These are phyloP conservation scores for Linderniella brevidens DNA, from an alignment of 257 asterid genomes.

Conservation along the genomic window DNA sequence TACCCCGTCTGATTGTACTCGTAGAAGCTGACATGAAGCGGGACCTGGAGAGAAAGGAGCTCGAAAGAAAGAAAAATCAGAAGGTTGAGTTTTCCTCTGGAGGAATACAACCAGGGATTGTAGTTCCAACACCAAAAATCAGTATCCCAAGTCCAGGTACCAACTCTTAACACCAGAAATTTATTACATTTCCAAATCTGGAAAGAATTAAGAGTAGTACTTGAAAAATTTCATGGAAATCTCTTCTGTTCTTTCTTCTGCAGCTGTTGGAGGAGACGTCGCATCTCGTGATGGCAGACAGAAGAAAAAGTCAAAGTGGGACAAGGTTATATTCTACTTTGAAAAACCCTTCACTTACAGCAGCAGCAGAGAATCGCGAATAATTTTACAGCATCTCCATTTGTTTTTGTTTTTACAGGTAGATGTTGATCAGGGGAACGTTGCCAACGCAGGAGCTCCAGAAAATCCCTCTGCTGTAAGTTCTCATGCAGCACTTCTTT, in stretches of 20 bases:
- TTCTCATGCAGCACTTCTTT: conserved; percentile 54
- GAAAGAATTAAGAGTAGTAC: neutral
- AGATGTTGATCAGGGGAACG: conserved; percentile 46
- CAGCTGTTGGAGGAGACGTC: conserved; percentile 20
- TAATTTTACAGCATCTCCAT: conserved; percentile 9
- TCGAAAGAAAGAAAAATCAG: conserved; percentile 69
- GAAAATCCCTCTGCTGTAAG: conserved; percentile 46
- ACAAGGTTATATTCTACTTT: conserved; percentile 44
- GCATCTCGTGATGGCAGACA: conserved; percentile 65
- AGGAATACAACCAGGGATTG: conserved; percentile 55
- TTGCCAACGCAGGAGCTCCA: conserved; percentile 25
- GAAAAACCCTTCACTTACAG: conserved; percentile 4
- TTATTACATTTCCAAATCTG: neutral
- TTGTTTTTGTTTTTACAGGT: conserved; percentile 36
- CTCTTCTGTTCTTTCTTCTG: conserved; percentile 19
- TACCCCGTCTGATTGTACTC: conserved; percentile 11
- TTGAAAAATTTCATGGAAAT: conserved; percentile 1
- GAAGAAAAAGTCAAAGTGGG: conserved; percentile 97
- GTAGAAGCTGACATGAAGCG: conserved; percentile 75
- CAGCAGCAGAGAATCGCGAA: neutral
- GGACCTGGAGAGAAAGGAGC: conserved; percentile 83
- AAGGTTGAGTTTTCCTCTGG: conserved; percentile 73
- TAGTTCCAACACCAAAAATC: conserved; percentile 47
- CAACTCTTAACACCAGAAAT: conserved; percentile 1
- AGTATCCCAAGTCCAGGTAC: conserved; percentile 56